Conservation (phyloP, 2,329 filamentous ascomycete species). For the Aspergillus sergii region DNA sequence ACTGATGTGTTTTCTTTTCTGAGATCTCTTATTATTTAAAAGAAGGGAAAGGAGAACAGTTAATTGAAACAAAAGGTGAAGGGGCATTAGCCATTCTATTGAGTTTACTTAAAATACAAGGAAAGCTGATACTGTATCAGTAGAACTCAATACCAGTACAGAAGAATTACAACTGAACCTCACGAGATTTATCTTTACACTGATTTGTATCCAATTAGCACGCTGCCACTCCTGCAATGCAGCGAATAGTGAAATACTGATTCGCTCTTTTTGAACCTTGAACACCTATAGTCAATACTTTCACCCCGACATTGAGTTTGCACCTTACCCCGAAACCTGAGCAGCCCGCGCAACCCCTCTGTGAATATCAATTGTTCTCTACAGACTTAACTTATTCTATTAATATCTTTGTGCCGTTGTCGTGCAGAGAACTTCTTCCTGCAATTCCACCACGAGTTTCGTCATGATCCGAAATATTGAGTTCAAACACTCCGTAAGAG, state of each 20-base stretch:
- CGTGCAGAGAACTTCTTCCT: background rate
- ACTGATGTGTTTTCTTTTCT: background rate
- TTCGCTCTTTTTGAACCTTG: background rate
- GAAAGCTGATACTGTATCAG: background rate
- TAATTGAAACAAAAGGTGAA: background rate
- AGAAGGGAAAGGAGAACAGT: background rate
- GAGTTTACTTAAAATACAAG: background rate
- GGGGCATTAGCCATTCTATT: background rate
- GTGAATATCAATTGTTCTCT: background rate
- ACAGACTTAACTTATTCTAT: background rate
- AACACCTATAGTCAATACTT: background rate
- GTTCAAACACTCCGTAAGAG: constrained; percentile 20
- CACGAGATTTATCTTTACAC: background rate
- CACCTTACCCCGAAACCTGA: background rate
- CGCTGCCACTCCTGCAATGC: background rate
- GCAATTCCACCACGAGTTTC: background rate
- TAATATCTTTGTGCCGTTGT: background rate
- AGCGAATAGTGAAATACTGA: background rate
- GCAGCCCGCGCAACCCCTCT: background rate
- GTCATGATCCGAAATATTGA: constrained; percentile 33
- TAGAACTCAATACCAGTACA: background rate
- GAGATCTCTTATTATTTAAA: background rate
- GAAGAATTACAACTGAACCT: background rate
- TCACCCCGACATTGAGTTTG: background rate
- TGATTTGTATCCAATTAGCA: background rate